Evolutionary conservation across 2,329 filamentous ascomycete species (phyloP).

Genomic region (Botryosphaeria agaves): DNA sequence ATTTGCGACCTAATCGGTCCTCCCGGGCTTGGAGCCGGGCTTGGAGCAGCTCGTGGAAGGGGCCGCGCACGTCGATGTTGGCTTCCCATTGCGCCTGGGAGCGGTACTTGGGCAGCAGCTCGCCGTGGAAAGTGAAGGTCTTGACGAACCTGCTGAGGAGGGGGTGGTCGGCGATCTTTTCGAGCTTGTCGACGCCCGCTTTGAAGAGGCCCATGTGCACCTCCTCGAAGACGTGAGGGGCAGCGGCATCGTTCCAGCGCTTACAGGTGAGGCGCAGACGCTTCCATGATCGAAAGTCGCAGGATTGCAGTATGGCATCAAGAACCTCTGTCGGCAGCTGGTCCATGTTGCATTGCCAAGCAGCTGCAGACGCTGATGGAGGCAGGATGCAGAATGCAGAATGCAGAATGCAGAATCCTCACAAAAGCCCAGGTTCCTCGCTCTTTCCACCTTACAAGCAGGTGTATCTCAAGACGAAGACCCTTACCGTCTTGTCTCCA

Average conservation of each 20-base stretch:
- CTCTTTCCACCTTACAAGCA: too few species aligned
- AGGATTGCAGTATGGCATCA: slow-evolving; percentile 8
- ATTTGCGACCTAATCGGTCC: slow-evolving; percentile 3
- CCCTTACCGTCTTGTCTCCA: too few species aligned
- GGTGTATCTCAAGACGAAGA: too few species aligned
- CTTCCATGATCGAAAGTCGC: slow-evolving; percentile 7
- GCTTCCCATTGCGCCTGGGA: slow-evolving; percentile 3
- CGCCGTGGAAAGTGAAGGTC: slow-evolving; percentile 10
- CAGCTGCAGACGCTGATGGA: not conserved
- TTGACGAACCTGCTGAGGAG: slow-evolving; percentile 10
- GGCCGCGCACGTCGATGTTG: slow-evolving; percentile 3
- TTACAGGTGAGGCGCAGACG: slow-evolving; percentile 7
- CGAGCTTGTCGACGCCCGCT: slow-evolving; percentile 7
- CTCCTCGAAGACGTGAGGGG: slow-evolving; percentile 8
- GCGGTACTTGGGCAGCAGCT: slow-evolving; percentile 9
- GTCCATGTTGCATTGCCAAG: slow-evolving; percentile 2
- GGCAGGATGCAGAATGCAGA: not conserved
- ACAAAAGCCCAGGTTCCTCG: too few species aligned
- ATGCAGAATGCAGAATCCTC: slow-evolving; percentile 1
- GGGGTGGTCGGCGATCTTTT: slow-evolving; percentile 5
- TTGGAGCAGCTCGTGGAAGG: slow-evolving; percentile 5
- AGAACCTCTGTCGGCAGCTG: slow-evolving; percentile 12
- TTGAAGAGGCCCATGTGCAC: slow-evolving; percentile 10
- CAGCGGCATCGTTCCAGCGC: slow-evolving; percentile 6
- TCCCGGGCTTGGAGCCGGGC: slow-evolving; percentile 7